These are phyloP conservation scores for Lodderomyces margitis DNA, from an alignment of 1,139 yeast species.

Conservation along the genomic window DNA sequence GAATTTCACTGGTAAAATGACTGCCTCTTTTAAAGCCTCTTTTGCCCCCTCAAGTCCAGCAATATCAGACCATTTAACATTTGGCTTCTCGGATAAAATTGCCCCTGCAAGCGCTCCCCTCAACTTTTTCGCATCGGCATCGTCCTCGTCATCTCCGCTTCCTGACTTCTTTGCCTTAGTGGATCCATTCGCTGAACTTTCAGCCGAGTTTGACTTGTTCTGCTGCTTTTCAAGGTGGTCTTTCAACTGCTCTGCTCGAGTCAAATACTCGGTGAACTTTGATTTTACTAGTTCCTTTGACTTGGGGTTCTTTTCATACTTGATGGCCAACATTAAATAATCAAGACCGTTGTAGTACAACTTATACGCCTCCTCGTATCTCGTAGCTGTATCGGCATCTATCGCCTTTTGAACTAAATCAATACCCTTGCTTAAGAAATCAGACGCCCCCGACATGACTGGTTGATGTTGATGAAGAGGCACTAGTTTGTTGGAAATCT, in stretches of 20 bases:
- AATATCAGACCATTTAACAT: constrained; percentile 92
- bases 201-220: constrained; percentile 49
- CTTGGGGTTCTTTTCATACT: constrained; percentile 89
- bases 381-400: constrained; percentile 87
- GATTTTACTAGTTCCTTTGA: constrained; percentile 86
- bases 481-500: not conserved
- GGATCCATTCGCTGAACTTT: constrained; percentile 51
- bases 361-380: constrained; percentile 92
- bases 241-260: constrained; percentile 92
- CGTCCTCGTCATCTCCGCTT: constrained; percentile 57
- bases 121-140: constrained; percentile 81
- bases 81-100: constrained; percentile 86
- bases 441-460: constrained; percentile 53
- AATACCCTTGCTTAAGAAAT: constrained; percentile 88
- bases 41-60: constrained; percentile 96
- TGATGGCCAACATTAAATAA: constrained; percentile 91
- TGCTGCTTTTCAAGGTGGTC: constrained; percentile 74
- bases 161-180: constrained; percentile 58
- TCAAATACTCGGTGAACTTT: constrained; percentile 86
- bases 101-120: constrained; percentile 93
- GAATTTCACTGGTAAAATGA: constrained; percentile 62
- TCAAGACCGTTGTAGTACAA: constrained; percentile 91
- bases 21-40: constrained; percentile 96
- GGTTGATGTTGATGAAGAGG: too few species aligned
- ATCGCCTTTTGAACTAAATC: constrained; percentile 93